These are phyloP conservation scores for Penicillium sp. DNA, from an alignment of 2,329 filamentous ascomycete species.

Conservation along the genomic window DNA sequence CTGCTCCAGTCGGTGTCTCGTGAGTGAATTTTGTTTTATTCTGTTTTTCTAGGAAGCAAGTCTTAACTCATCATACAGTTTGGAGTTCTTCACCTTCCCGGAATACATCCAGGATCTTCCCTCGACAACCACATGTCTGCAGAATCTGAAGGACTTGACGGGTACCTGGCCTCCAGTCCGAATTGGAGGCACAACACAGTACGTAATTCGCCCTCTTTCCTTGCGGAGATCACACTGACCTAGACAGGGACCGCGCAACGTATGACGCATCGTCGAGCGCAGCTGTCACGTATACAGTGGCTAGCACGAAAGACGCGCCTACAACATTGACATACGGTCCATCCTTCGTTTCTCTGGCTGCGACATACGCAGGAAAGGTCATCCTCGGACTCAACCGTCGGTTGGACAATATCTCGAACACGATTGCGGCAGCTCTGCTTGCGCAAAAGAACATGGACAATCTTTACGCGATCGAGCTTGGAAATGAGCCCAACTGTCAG, in stretches of 20 bases:
- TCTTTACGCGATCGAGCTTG: conserved; percentile 57
- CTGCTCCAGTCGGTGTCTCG: conserved; percentile 51
- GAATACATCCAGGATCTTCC: conserved; percentile 56
- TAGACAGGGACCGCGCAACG: conserved; percentile 51
- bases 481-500: conserved; percentile 61
- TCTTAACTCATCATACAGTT: conserved; percentile 30
- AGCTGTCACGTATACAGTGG: conserved; percentile 56
- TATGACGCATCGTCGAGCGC: conserved; percentile 51
- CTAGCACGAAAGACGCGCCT: conserved; percentile 52
- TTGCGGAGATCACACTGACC: background rate
- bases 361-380: conserved; percentile 52
- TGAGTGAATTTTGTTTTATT: conserved; percentile 27
- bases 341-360: conserved; percentile 54
- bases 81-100: conserved; percentile 61
- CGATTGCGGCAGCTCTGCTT: conserved; percentile 53
- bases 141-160: conserved; percentile 54
- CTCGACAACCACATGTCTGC: conserved; percentile 54
- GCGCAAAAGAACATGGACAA: conserved; percentile 51
- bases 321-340: conserved; percentile 55
- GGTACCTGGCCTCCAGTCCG: conserved; percentile 57
- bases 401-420: conserved; percentile 56
- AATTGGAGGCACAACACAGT: conserved; percentile 62
- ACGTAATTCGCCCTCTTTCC: conserved; percentile 4
- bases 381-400: conserved; percentile 57
- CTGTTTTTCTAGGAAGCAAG: too few species aligned